Conservation (phyloP, 306 rosid genomes). For the Dryas alaskensis region DNA sequence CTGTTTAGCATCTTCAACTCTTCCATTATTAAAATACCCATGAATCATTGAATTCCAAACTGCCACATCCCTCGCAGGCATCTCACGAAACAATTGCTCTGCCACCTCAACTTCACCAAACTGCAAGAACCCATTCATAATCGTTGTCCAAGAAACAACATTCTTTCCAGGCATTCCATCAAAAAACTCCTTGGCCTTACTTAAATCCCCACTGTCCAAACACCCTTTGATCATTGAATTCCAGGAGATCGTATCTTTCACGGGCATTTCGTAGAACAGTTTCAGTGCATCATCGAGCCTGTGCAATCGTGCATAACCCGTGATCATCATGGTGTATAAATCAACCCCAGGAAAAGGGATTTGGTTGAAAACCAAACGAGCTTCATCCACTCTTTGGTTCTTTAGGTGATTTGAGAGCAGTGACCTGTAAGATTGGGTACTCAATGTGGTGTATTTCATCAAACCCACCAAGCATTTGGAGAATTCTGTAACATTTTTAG, state of each 20-base stretch:
- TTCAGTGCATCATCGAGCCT: constrained; percentile 38
- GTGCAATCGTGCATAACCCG: not conserved
- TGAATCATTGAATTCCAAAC: constrained; percentile 83
- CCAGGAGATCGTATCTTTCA: constrained; percentile 64
- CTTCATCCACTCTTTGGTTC: constrained; percentile 47
- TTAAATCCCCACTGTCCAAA: constrained; percentile 51
- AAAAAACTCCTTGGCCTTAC: constrained; percentile 52
- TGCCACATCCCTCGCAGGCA: constrained; percentile 64
- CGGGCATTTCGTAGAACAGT: constrained; percentile 55
- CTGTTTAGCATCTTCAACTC: constrained; percentile 54
- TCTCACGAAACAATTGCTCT: constrained; percentile 50
- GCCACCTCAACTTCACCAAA: constrained; percentile 59
- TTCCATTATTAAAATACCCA: constrained; percentile 65
- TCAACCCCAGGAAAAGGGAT: constrained; percentile 44
- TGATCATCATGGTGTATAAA: constrained; percentile 26
- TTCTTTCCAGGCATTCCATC: constrained; percentile 57
- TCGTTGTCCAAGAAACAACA: constrained; percentile 75
- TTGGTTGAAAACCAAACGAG: constrained; percentile 45
- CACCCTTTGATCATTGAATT: constrained; percentile 71
- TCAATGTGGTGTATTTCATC: constrained; percentile 15
- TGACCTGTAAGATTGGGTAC: constrained; percentile 24
- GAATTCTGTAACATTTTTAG: not conserved
- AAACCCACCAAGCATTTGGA: constrained; percentile 26
- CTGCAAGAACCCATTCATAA: constrained; percentile 50
- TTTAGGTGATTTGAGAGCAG: constrained; percentile 39